Evolutionary conservation across 441 rosid genomes (phyloP), one percentile per base, ranked within the genome.

Genomic region (Brassica hybrid): DNA sequence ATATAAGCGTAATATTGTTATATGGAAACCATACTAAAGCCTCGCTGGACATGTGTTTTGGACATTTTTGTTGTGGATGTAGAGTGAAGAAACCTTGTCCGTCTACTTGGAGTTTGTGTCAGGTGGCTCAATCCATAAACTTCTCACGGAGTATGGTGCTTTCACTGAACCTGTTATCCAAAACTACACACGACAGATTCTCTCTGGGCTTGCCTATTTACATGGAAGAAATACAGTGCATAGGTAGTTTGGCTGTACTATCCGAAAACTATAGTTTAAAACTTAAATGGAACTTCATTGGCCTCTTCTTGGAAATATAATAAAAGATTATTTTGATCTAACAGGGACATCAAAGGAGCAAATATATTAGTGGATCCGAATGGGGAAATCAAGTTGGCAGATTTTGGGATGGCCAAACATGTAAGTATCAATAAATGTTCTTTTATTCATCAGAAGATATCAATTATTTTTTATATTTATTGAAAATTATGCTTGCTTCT

Each of bases 371-470:
- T 91, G 30, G 98, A 88, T 78, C 98, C 99, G 13, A 83, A 89
- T 71, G 99, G 99, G 57, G 96, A 89, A 82, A 87, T 95, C 87
- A 95, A 95, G 89, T 76, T 95, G 84, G 97, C 84, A 3, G 99
- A 95, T 82, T 95, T 95, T 78, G 99, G 99, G 87, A 95, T 95
- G 98, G 96, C 99, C 72, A 95, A 90, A 82, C 99, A 93, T 86
- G 99, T 95, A 91, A 57, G 85, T 71, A n/a, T 77, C 34, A 23
- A 69, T 11, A 50, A 64, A 63, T 54, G 56, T 12, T 60, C 9
- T 73, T 56, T 14, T 25, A 17, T 5, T 11, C 21, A 27, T 12
- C 4, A 13, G 43, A 25, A 77, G 17, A 57, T 72, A 19, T 45
- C 2, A 3, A 9, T n/a, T 30, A n/a, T 19, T 66, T 45, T 21